Base-by-base conservation (phyloP, 2,329 filamentous ascomycete genomes). In the Thermochaetoides dissita region DNA sequence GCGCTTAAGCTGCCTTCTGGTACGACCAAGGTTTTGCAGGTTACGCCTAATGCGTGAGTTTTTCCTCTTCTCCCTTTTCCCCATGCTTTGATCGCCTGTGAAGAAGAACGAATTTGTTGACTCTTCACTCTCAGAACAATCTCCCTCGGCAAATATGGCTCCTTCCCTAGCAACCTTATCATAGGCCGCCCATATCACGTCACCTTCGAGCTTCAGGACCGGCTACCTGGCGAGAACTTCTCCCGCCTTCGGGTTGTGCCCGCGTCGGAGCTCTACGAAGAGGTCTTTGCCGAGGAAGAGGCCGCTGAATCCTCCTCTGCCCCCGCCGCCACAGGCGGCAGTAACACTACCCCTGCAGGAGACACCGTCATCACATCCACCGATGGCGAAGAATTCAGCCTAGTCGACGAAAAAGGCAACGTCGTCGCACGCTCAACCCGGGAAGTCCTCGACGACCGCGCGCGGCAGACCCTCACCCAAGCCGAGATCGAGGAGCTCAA, bases 181-280 rank as follows among this genome's bases (percentile, higher is more conserved):
- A 75, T 98, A 48, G 82, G 86, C n/a, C 80, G 91, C 7, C 91
- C 91, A 0, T 94, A 85, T 58, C 77, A 94, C 64, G 68, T 93
- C 46, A 96, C 88, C 1, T 98, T 86, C 63, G 89, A 96, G 60
- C 71, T 96, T 2, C 73, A 82, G 49, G 86, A 94, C 53, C 76
- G 74, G 55, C 62, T 68, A 28, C 70, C 79, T 5, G 72, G 72
- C 46, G 76, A 82, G 50, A 67, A 66, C 48, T 82, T 79, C 50
- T 75, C 77, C 37, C 70, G 77, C 10, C 64, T 96, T 42, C 83
- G 87, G 31, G 69, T 94, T 3, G 84, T 95, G 0, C 74, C 85
- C 1, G 74, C 85, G 1, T 71, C 77, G 32, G 89, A 96, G 61
- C 69, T 95, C 34, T 84, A 95, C 57, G 82, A 81, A 36, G 86